Conservation (phyloP, 176 grass and related monocot genomes). For the Dendrocalamus sinicus region DNA sequence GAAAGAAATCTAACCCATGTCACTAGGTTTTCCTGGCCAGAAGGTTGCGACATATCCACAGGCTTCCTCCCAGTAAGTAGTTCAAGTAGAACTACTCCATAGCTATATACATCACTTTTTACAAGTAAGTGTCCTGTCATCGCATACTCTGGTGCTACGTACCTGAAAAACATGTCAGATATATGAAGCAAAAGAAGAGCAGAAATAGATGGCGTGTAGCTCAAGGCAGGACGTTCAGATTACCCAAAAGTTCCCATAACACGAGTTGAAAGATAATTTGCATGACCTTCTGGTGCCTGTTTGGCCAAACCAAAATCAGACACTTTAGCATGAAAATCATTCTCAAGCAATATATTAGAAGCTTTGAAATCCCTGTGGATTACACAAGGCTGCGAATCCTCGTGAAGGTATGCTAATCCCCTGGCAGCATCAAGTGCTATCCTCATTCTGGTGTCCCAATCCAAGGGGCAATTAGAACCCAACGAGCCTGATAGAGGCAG, state of each 20-base stretch:
- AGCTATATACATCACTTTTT: constrained; percentile 99
- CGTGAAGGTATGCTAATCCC: constrained; percentile 93
- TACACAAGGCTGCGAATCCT: constrained; percentile 98
- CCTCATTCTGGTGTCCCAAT: constrained; percentile 97
- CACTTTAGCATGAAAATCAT: constrained; percentile 97
- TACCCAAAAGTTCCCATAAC: constrained; percentile 99
- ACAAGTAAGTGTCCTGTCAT: constrained; percentile 99
- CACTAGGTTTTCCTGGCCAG: constrained; percentile 96
- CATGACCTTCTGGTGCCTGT: constrained; percentile 87
- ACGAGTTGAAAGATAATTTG: constrained; percentile 96
- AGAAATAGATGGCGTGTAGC: constrained; percentile 14
- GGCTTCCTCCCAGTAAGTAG: constrained; percentile 86
- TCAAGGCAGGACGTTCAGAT: constrained; percentile 30
- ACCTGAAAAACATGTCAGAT: constrained; percentile 61
- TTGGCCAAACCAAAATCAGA: constrained; percentile 98
- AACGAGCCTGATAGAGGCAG: constrained; percentile 63
- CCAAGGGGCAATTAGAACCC: constrained; percentile 80
- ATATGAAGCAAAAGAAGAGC: constrained; percentile 40
- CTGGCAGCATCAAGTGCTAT: constrained; percentile 98
- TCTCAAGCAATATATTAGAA: constrained; percentile 98
- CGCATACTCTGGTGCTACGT: constrained; percentile 98
- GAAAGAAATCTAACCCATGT: constrained; percentile 82
- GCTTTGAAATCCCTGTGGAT: constrained; percentile 99
- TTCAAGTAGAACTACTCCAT: constrained; percentile 97
- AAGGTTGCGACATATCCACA: constrained; percentile 94